Conservation (phyloP, 2,329 filamentous ascomycete genomes). For the Thielaviopsis euricoi region DNA sequence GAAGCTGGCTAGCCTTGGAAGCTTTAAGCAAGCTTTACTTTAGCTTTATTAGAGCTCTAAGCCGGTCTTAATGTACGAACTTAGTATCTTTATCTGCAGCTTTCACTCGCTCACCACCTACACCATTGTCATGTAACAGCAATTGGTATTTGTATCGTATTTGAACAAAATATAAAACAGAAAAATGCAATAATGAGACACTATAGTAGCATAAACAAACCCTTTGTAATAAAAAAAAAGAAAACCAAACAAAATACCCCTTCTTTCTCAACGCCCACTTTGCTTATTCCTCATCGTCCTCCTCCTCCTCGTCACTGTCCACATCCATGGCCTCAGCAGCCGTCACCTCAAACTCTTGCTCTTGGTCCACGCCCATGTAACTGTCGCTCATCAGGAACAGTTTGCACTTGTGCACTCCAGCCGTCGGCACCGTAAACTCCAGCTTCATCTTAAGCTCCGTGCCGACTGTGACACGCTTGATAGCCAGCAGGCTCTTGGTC, state of each 20-base stretch:
- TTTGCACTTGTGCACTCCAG: slow-evolving; percentile 76
- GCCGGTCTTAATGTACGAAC: too few species aligned
- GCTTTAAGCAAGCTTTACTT: too few species aligned
- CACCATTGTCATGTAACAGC: neutral
- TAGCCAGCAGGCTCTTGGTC: slow-evolving; percentile 72
- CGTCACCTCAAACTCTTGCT: slow-evolving; percentile 69
- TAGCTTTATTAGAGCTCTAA: too few species aligned
- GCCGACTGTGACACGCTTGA: slow-evolving; percentile 85
- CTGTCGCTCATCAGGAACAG: slow-evolving; percentile 94
- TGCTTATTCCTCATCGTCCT: slow-evolving; percentile 28
- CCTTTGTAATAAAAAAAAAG: neutral
- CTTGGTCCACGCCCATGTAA: slow-evolving; percentile 94
- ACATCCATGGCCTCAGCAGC: slow-evolving; percentile 92
- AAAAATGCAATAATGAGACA: neutral
- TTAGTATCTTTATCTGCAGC: too few species aligned
- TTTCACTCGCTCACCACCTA: too few species aligned
- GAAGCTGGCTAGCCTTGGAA: too few species aligned
- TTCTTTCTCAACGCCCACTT: slow-evolving; percentile 12
- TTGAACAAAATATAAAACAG: neutral
- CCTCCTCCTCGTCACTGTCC: slow-evolving; percentile 66
- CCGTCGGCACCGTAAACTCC: slow-evolving; percentile 73
- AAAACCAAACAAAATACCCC: neutral
- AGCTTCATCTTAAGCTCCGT: slow-evolving; percentile 61
- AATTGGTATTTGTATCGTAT: neutral
- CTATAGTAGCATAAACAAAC: neutral